A percentile compares a stretch with the other conserved stretches of the same genome.
Conservation (phyloP, 148 eudicot species). For the Rhododendron ferrugineum region DNA sequence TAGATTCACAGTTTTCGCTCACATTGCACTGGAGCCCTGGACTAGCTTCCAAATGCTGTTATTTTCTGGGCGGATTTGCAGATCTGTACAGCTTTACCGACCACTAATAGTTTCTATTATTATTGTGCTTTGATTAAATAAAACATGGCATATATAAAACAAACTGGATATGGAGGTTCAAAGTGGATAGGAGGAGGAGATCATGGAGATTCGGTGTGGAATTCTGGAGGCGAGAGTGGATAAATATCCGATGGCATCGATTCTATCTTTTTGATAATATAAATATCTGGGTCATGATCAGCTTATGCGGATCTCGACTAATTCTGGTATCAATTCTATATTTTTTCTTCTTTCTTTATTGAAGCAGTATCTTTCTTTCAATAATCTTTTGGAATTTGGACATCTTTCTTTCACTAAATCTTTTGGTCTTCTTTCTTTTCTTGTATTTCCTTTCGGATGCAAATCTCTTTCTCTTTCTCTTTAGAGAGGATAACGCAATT, state of each 20-base stretch:
- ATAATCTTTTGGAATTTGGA: not conserved
- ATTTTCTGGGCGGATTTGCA: not conserved
- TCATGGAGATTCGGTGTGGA: not conserved
- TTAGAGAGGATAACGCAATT: not conserved
- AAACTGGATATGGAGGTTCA: not conserved
- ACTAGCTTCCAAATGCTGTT: not conserved
- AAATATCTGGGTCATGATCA: too few species aligned
- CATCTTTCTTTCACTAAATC: not conserved
- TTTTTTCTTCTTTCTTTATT: not conserved
- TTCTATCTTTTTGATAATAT: not conserved
- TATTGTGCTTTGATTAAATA: not conserved
- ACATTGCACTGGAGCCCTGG: not conserved
- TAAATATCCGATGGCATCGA: constrained; percentile 11
- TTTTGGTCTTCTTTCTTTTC: not conserved
- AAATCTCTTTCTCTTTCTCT: not conserved
- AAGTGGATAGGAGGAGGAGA: not conserved
- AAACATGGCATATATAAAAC: not conserved
- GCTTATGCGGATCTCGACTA: too few species aligned
- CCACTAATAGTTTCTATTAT: not conserved
- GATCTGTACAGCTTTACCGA: not conserved
- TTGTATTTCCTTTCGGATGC: not conserved
- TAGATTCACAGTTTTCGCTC: not conserved
- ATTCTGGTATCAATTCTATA: not conserved
- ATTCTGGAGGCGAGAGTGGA: constrained; percentile 4
- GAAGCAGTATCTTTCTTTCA: not conserved